Evolutionary conservation across 805 yeast genomes (phyloP).

Genomic region (Candida taoyuanica): DNA sequence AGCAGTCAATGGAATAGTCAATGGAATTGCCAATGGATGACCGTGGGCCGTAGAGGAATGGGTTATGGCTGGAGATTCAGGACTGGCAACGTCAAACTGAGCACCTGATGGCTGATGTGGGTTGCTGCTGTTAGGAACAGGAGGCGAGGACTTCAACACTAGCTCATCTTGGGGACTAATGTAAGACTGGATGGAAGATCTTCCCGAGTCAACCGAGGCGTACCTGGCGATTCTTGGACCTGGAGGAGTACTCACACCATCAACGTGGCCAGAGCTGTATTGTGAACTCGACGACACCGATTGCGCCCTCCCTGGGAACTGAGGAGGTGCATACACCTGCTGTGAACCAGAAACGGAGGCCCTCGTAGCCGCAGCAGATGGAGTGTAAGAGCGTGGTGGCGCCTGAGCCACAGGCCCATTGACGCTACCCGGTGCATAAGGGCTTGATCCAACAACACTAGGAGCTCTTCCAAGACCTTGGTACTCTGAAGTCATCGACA

Average conservation of each 20-base stretch:
- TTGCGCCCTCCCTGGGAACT: constrained; percentile 2
- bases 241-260: constrained; percentile 13
- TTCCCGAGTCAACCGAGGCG: constrained; percentile 17
- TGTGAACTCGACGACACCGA: constrained; percentile 7
- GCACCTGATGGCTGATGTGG: neutral
- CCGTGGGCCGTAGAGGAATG: too few species aligned
- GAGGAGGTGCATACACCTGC: constrained; percentile 7
- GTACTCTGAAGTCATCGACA: constrained; percentile 5
- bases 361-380: neutral
- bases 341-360: neutral
- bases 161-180: constrained; percentile 12
- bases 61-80: too few species aligned
- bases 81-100: too few species aligned
- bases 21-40: too few species aligned
- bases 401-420: too few species aligned
- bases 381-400: neutral
- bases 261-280: neutral
- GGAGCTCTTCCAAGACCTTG: constrained; percentile 1
- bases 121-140: neutral
- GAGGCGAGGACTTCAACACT: neutral
- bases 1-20: too few species aligned
- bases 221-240: constrained; percentile 15
- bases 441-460: too few species aligned
- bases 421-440: too few species aligned
- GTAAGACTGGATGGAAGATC: constrained; percentile 22